Conservation (phyloP, 2,329 filamentous ascomycete species). For the Fusarium subglutinans region DNA sequence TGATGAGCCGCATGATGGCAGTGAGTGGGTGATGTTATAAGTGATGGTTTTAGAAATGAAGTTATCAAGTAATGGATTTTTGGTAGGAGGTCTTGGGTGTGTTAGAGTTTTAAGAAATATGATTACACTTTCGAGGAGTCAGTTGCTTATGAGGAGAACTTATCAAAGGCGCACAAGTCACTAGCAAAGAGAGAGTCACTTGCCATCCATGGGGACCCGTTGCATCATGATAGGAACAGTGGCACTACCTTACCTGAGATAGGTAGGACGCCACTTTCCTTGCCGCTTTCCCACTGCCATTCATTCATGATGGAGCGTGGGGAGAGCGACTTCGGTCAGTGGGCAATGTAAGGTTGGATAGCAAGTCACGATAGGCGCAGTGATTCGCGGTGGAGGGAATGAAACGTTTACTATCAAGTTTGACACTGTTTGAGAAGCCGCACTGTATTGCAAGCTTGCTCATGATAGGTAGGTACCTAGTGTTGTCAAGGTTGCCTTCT, state of each 20-base stretch:
- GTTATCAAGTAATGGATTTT: not conserved
- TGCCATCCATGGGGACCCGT: conserved; percentile 18
- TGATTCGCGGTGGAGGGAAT: conserved; percentile 13
- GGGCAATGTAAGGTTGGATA: conserved; percentile 27
- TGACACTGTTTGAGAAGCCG: conserved; percentile 23
- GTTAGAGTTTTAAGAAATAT: not conserved
- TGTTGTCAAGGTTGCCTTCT: conserved; percentile 9
- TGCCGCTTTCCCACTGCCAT: conserved; percentile 8
- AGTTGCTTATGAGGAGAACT: conserved; percentile 26
- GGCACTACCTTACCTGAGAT: not conserved
- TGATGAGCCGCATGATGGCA: conserved; percentile 79
- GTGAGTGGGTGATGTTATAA: conserved; percentile 23
- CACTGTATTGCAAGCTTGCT: conserved; percentile 30
- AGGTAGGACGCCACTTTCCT: conserved; percentile 9
- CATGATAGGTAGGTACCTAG: conserved; percentile 1
- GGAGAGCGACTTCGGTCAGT: conserved; percentile 12
- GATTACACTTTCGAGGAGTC: conserved; percentile 12
- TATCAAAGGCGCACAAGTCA: not conserved
- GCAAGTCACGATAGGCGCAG: not conserved
- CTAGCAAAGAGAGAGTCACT: conserved; percentile 13
- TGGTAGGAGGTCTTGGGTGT: not conserved
- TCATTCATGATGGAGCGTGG: conserved; percentile 26
- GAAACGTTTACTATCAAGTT: conserved; percentile 33
- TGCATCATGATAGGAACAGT: conserved; percentile 21
- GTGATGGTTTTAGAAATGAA: not conserved